Percentiles rank a stretch among this genome's conserved stretches.
Evolutionary conservation across 208 protist genomes (phyloP).

Genomic region (Crithidia fasciculata): DNA sequence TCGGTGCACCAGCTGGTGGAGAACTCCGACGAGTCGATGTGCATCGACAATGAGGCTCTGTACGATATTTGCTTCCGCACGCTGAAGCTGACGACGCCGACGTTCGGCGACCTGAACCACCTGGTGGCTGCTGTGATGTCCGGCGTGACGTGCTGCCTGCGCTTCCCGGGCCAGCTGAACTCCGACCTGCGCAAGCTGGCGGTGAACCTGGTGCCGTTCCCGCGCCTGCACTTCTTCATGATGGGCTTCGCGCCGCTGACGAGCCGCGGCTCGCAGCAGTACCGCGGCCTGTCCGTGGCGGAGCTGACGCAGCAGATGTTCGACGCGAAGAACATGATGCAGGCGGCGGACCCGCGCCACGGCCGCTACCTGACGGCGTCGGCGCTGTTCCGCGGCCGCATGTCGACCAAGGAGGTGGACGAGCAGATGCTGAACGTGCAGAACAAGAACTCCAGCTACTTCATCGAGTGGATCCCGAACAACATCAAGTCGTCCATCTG

Average conservation of each 20-base stretch:
- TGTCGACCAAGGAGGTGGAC: slow-evolving; percentile 90
- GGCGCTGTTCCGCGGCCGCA: slow-evolving; percentile 92
- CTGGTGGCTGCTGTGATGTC: slow-evolving; percentile 95
- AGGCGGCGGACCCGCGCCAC: slow-evolving; percentile 57
- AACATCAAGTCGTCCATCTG: too few species aligned
- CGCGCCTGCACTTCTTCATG: slow-evolving; percentile 99
- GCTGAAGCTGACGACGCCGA: slow-evolving; percentile 97
- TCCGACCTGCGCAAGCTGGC: slow-evolving; percentile 96
- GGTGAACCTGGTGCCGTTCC: slow-evolving; percentile 99
- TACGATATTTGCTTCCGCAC: slow-evolving; percentile 99
- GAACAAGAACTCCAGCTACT: too few species aligned
- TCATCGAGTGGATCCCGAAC: too few species aligned
- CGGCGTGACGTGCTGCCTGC: slow-evolving; percentile 95
- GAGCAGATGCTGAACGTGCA: too few species aligned
- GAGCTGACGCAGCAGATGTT: slow-evolving; percentile 97
- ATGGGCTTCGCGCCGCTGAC: slow-evolving; percentile 96
- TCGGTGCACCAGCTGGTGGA: slow-evolving; percentile 98
- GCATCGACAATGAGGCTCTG: slow-evolving; percentile 99
- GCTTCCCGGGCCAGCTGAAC: slow-evolving; percentile 98
- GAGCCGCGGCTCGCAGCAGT: slow-evolving; percentile 81
- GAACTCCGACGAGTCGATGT: slow-evolving; percentile 97
- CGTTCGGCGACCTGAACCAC: slow-evolving; percentile 97
- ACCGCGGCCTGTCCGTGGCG: slow-evolving; percentile 68
- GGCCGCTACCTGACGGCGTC: slow-evolving; percentile 78
- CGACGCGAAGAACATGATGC: slow-evolving; percentile 99